Conservation (phyloP, 2,329 filamentous ascomycete genomes). For the Aspergillus latus region DNA sequence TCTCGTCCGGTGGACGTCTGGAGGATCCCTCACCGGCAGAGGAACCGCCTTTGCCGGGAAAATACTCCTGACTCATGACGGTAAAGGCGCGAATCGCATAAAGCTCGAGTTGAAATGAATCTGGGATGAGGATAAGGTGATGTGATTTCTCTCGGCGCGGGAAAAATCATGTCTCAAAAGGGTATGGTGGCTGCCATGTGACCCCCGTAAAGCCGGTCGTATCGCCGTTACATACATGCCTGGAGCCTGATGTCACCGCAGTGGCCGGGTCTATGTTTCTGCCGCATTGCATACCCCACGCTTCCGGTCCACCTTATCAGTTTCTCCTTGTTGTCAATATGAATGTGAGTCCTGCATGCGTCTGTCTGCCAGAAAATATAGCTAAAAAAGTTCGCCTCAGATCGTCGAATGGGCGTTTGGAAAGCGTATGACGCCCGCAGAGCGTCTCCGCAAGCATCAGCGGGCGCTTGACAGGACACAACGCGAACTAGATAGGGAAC, state of each 20-base stretch:
- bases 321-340: slow-evolving; percentile 25
- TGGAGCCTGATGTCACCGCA: slow-evolving; percentile 26
- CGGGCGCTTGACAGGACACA: slow-evolving; percentile 96
- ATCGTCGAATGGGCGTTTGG: slow-evolving; percentile 99
- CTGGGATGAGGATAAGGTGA: slow-evolving; percentile 4
- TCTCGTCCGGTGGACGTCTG: slow-evolving; percentile 28
- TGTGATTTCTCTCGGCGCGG: slow-evolving; percentile 14
- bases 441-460: slow-evolving; percentile 70
- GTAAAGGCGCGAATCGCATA: slow-evolving; percentile 17
- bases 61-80: slow-evolving; percentile 47
- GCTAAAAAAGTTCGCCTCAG: slow-evolving; percentile 57
- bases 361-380: neutral
- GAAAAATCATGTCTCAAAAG: slow-evolving; percentile 15
- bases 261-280: slow-evolving; percentile 18
- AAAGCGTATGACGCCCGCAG: slow-evolving; percentile 95
- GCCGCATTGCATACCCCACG: slow-evolving; percentile 8
- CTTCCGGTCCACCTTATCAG: neutral
- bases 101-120: slow-evolving; percentile 2
- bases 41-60: slow-evolving; percentile 35
- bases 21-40: slow-evolving; percentile 40
- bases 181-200: slow-evolving; percentile 19
- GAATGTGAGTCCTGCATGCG: slow-evolving; percentile 38
- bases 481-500: slow-evolving; percentile 89
- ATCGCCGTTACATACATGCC: slow-evolving; percentile 8
- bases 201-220: slow-evolving; percentile 9